These are phyloP conservation scores for Mycena belliarum DNA, from an alignment of 768 basidiomycete species.

Conservation along the genomic window DNA sequence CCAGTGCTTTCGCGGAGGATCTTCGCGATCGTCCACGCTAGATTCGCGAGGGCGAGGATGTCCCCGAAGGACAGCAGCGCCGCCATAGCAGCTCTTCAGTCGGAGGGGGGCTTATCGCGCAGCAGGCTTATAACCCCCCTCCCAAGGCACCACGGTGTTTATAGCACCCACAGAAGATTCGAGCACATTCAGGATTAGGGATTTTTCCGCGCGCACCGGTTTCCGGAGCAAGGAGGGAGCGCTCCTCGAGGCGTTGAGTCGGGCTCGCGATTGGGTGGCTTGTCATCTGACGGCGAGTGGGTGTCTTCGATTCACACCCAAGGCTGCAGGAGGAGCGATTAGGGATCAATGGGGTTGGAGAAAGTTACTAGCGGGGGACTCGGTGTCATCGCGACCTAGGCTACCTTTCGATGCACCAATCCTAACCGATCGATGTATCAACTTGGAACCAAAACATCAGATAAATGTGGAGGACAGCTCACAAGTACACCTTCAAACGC, in stretches of 20 bases:
- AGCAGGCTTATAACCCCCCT: background rate
- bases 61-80: background rate
- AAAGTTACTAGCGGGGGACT: no score
- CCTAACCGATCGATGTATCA: no score
- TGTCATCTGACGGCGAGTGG: background rate
- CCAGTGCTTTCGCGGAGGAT: conserved; percentile 2
- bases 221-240: background rate
- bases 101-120: background rate
- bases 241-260: background rate
- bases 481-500: no score
- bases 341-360: no score
- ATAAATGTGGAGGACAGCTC: no score
- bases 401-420: no score
- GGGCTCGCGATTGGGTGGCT: background rate
- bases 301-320: background rate
- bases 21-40: background rate
- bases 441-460: no score
- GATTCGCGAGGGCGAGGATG: background rate
- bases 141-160: background rate
- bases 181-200: no score
- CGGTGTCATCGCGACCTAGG: no score
- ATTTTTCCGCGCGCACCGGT: no score
- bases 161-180: background rate
- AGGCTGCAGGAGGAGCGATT: background rate
- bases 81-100: background rate